Percentiles rank a stretch among this genome's conserved stretches.
phyloP scores from a whole-genome alignment of 805 yeast genomes.

The Kluyveromyces wickerhamii region DNA sequence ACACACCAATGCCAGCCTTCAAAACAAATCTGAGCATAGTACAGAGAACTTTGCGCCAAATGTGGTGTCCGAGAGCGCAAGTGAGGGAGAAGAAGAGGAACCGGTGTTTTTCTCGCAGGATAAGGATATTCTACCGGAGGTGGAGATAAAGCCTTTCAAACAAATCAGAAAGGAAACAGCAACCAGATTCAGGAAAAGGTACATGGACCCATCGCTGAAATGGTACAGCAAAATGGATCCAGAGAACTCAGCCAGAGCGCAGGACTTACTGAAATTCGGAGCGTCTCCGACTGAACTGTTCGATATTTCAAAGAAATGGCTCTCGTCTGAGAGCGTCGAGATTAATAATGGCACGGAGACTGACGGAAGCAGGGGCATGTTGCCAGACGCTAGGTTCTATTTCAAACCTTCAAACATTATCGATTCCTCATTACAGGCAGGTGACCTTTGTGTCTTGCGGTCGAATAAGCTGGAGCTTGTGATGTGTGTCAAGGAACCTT shows the following conservation, averaged over 20 bases:
- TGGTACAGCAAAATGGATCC: constrained; percentile 15
- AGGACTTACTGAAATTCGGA: neutral
- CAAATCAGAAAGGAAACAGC: constrained; percentile 16
- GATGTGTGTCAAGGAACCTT: constrained; percentile 49
- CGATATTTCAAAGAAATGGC: constrained; percentile 2
- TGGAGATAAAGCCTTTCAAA: constrained; percentile 19
- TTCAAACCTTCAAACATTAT: constrained; percentile 9
- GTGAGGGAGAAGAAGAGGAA: constrained; percentile 1
- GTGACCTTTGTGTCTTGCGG: constrained; percentile 55
- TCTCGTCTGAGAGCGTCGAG: constrained; percentile 1
- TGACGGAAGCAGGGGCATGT: neutral
- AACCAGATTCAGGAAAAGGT: constrained; percentile 16
- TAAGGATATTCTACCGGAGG: constrained; percentile 22
- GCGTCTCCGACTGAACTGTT: neutral
- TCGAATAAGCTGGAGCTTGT: constrained; percentile 40
- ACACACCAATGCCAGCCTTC: too few species aligned
- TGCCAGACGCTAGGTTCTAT: constrained; percentile 3
- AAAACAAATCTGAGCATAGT: too few species aligned
- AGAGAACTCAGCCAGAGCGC: neutral
- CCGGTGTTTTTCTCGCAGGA: constrained; percentile 18
- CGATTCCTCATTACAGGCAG: constrained; percentile 33
- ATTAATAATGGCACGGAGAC: neutral
- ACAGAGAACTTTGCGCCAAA: too few species aligned
- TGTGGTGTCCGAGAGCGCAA: too few species aligned
- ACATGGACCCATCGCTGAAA: constrained; percentile 18